Evolutionary conservation across 257 asterid genomes (phyloP).

Genomic region (Solanum ossicruentum): DNA sequence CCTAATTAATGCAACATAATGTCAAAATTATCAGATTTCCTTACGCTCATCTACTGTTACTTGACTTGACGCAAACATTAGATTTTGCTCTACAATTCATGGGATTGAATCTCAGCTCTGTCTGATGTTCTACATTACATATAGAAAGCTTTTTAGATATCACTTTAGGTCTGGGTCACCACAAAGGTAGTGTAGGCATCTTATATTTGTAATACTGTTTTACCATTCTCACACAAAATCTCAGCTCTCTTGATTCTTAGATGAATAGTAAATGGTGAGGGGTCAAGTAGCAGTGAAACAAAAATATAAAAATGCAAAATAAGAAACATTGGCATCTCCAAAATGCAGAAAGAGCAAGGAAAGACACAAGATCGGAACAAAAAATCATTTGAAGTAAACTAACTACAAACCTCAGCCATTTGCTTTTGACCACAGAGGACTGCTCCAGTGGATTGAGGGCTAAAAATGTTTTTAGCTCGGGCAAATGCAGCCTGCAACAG

Average conservation of each 20-base stretch:
- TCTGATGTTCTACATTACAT: not conserved
- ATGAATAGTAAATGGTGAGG: not conserved
- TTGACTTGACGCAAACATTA: not conserved
- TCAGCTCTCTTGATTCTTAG: not conserved
- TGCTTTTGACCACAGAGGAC: slow-evolving; percentile 86
- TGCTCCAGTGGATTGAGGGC: slow-evolving; percentile 61
- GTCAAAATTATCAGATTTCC: not conserved
- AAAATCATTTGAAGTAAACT: not conserved
- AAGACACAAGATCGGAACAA: not conserved
- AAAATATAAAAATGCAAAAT: not conserved
- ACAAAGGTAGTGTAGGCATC: not conserved
- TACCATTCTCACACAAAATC: not conserved
- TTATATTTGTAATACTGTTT: not conserved
- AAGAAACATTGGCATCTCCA: not conserved
- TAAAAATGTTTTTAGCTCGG: slow-evolving; percentile 46
- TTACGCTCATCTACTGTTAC: not conserved
- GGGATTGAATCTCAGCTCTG: not conserved
- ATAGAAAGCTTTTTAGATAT: not conserved
- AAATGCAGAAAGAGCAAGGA: not conserved
- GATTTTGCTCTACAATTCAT: not conserved
- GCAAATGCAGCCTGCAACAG: slow-evolving; percentile 73
- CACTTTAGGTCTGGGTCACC: not conserved
- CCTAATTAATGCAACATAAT: not conserved
- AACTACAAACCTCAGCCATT: slow-evolving; percentile 75
- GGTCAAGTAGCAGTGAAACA: not conserved